Base-by-base conservation (phyloP, 371 early-diverging fungal genomes). In the Mortierella sp. region DNA sequence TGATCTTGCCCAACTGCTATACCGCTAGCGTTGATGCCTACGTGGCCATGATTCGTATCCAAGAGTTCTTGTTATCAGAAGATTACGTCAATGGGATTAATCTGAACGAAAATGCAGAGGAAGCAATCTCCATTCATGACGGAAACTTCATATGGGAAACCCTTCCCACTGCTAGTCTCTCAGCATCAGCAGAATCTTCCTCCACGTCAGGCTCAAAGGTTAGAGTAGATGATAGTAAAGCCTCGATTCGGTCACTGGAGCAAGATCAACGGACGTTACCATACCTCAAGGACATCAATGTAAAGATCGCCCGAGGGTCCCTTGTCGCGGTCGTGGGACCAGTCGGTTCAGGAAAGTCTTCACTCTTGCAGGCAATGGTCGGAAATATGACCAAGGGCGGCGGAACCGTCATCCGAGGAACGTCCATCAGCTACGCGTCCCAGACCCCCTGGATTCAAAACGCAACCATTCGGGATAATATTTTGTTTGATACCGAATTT, bases 1-100 rank as follows among this genome's bases (percentile, higher is more conserved):
- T 92, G 87, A 87, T 94, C 70, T 71, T 94, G 7, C 95, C 95
- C 1, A 79, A 84, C 10, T 75, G 89, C 5, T 84, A 94, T 16
- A 85, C 89, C 16, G 78, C 79, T 28, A 77, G 86, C 41, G 89
- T 88, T 41, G 94, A 95, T 61, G 88, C 92, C 58, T 81, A 80
- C 13, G 90, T 95, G 13, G 91, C 92, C 9, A 47, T 93, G 24
- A 70, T 67, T 8, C 86, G 95, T 45, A 88, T 95, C 32, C 69
- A 87, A 36, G 85, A 83, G 7, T 84, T 93, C 6, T 71, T 95
- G 15, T 74, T 89, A 7, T 90, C 92, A 15, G 87, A 89, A 28
- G 94, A 95, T 69, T 69, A 92, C 7, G 74, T 83, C 21, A 63
- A 62, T 13, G 65, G 75, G n/a, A 79, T 75, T 0, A 59, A 62